phyloP scores from a whole-genome alignment of 345 rosid species.

The Physaria fendleri region DNA sequence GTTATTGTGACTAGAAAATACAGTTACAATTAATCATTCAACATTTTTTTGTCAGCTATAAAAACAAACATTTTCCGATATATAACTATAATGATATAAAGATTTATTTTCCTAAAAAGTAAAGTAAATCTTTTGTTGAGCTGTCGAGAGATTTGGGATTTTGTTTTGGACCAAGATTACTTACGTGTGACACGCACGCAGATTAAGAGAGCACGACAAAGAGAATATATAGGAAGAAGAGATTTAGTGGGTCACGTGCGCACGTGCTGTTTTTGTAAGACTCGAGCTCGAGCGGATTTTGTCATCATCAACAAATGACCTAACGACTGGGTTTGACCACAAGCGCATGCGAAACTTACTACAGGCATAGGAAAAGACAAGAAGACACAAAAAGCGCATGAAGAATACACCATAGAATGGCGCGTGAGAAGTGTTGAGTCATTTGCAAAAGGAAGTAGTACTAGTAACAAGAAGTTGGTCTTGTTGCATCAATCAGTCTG shows the following conservation, averaged over 20 bases:
- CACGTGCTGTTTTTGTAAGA: constrained; percentile 58
- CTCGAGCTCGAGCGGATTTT: constrained; percentile 11
- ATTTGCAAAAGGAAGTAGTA: not conserved
- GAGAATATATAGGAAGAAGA: constrained; percentile 31
- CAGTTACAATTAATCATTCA: not conserved
- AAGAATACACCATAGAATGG: not conserved
- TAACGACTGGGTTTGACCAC: not conserved
- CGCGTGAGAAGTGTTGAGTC: constrained; percentile 5
- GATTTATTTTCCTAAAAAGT: not conserved
- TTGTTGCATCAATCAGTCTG: constrained; percentile 31
- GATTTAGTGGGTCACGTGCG: constrained; percentile 63
- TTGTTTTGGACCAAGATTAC: constrained; percentile 20
- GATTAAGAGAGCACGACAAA: constrained; percentile 26
- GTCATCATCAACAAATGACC: constrained; percentile 6
- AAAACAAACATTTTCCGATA: not conserved
- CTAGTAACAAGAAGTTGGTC: constrained; percentile 9
- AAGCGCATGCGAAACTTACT: not conserved
- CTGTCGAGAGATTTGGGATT: constrained; percentile 21
- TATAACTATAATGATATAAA: not conserved
- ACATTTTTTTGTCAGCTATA: not conserved
- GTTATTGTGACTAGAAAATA: constrained; percentile 21
- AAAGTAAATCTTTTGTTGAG: not conserved
- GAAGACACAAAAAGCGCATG: not conserved
- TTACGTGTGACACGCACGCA: constrained; percentile 24
- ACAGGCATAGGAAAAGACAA: not conserved